phyloP scores from a whole-genome alignment of 345 rosid species.

The Bruguiera sexangula region DNA sequence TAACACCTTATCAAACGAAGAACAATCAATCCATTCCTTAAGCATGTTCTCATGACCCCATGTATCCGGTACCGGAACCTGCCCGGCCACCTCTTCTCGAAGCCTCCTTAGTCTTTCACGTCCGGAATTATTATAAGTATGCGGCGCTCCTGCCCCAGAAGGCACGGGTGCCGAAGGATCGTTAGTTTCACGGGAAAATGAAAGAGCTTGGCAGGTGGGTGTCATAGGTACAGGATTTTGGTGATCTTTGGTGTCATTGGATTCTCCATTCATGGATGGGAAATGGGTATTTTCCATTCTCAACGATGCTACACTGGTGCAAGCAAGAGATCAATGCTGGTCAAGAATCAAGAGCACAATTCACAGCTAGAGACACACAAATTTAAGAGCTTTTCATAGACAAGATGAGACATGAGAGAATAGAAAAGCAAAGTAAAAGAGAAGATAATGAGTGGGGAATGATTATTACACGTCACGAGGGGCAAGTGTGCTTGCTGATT shows the following conservation, averaged over 20 bases:
- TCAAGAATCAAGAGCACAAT: background rate
- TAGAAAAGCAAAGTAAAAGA: background rate
- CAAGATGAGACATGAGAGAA: background rate
- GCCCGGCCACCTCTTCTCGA: slow-evolving; percentile 52
- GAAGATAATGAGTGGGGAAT: slow-evolving; percentile 24
- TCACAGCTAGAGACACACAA: slow-evolving; percentile 1
- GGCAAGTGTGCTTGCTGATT: background rate
- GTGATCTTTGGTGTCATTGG: background rate
- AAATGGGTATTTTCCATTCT: slow-evolving; percentile 24
- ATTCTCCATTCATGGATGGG: slow-evolving; percentile 7
- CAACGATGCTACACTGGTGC: background rate
- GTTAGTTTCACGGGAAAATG: slow-evolving; percentile 12
- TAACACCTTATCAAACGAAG: slow-evolving; percentile 47
- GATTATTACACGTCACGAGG: slow-evolving; percentile 24
- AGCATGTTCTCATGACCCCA: slow-evolving; percentile 69
- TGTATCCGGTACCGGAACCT: slow-evolving; percentile 50
- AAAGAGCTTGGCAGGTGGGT: slow-evolving; percentile 9
- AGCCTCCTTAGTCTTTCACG: slow-evolving; percentile 67
- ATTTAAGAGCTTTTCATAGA: background rate
- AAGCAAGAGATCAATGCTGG: background rate
- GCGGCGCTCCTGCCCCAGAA: background rate
- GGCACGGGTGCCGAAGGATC: background rate
- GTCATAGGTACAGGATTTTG: background rate
- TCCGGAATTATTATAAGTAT: slow-evolving; percentile 22
- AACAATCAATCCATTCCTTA: slow-evolving; percentile 60